Evolutionary conservation across 1,139 yeast genomes (phyloP), one percentile per base, ranked within the genome.

Genomic region (Lodderomyces jiufengensis): DNA sequence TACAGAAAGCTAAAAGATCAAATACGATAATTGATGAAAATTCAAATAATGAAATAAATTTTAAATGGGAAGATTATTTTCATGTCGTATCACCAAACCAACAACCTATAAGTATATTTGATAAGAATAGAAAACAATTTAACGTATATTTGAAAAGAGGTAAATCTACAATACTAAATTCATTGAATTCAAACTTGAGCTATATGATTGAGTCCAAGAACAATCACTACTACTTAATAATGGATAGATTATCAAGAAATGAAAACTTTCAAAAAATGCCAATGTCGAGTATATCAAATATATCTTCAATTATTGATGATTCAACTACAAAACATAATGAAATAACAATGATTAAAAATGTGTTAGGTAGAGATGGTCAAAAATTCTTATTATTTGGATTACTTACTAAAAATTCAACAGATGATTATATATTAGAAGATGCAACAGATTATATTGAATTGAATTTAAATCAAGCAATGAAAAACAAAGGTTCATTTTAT

Each of bases 321-420:
- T 41, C 42, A 3, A 27, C 15, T 36, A 58, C 40, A 38, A 43
- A 58, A 1, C 61, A 62, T 27, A 70, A 78, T 49, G 73, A 81
- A 34, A 76, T 90, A 32, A 84, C 95, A 0, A 69, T 78, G 28
- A 79, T 92, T 39, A 88, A 88, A 50, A 90, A 88, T 52, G 66
- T 92, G 43, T 61, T 90, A 23, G 99, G 98, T 18, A 66, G 95
- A 40, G 85, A 84, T 48, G 92, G 92, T 4, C 69, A 76, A 37
- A 73, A 78, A 40, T 94, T 92, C 52, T 65, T 85, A 21, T 55
- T 94, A 2, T 78, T 90, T 51, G 99, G 98, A 0, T 64, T 88
- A 41, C 59, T 92, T 10, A 67, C 81, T 3, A 69, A 70, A 40
- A 80, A 81, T 38, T 62, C 76, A 5, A 76, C 73, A 40, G 97